Conservation (phyloP, 2,329 filamentous ascomycete species). For the Curvularia sp. region DNA sequence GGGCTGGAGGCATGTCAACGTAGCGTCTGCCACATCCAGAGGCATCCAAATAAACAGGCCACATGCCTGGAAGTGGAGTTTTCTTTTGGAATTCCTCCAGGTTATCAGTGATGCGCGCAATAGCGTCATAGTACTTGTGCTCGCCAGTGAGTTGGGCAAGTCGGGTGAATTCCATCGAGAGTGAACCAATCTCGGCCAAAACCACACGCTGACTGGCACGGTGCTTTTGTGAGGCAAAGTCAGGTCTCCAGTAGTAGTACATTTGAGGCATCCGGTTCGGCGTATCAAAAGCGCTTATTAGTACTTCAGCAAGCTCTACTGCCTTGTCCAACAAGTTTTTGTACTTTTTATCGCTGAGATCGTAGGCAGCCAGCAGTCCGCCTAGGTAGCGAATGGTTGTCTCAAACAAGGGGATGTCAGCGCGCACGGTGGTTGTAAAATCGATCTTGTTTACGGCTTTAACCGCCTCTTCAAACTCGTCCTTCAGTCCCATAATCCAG, state of each 20-base stretch:
- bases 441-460: conserved; percentile 65
- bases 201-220: conserved; percentile 52
- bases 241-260: conserved; percentile 63
- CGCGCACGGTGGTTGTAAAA: conserved; percentile 61
- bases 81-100: conserved; percentile 55
- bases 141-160: conserved; percentile 57
- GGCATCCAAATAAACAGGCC: conserved; percentile 56
- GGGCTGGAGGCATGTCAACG: conserved; percentile 32
- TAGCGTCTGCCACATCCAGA: conserved; percentile 46
- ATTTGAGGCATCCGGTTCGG: conserved; percentile 70
- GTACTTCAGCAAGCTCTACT: conserved; percentile 66
- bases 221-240: conserved; percentile 48
- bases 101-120: conserved; percentile 54
- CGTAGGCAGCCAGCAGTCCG: conserved; percentile 72
- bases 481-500: conserved; percentile 72
- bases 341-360: conserved; percentile 64
- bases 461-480: conserved; percentile 71
- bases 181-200: conserved; percentile 57
- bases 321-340: conserved; percentile 66
- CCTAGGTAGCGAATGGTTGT: conserved; percentile 75
- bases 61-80: conserved; percentile 57
- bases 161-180: conserved; percentile 58
- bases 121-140: conserved; percentile 57
- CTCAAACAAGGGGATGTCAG: conserved; percentile 71
- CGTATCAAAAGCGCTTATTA: conserved; percentile 72